Evolutionary conservation across 345 rosid species (phyloP).

Genomic region (Syzygium jambos): DNA sequence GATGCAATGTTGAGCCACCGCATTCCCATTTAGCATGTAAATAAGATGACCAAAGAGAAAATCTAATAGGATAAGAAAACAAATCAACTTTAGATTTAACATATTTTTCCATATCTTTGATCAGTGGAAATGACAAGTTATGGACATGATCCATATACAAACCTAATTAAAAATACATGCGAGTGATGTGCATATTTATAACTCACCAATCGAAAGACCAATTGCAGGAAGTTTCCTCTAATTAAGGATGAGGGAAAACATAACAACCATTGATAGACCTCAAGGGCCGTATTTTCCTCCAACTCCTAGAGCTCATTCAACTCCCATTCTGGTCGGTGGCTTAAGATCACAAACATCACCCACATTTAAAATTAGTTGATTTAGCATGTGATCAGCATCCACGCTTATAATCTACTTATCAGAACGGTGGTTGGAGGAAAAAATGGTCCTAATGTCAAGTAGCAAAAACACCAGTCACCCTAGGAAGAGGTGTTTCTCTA

Average conservation of each 20-base stretch:
- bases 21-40: background rate
- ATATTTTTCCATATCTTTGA: background rate
- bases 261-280: background rate
- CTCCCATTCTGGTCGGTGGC: background rate
- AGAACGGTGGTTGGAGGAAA: background rate
- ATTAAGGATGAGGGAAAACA: background rate
- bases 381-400: background rate
- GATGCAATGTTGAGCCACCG: background rate
- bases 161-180: background rate
- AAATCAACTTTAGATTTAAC: background rate
- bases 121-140: background rate
- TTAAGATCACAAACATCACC: background rate
- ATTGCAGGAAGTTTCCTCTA: background rate
- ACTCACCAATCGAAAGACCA: background rate
- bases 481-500: background rate
- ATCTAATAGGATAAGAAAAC: background rate
- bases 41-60: background rate
- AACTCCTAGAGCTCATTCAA: background rate
- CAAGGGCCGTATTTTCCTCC: background rate
- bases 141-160: background rate
- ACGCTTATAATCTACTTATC: background rate
- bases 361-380: background rate
- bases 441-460: background rate
- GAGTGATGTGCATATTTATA: background rate
- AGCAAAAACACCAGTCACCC: background rate